phyloP scores from a whole-genome alignment of 2,329 filamentous ascomycete species.

The Ophiognomonia clavigignenti-juglandacearum region DNA sequence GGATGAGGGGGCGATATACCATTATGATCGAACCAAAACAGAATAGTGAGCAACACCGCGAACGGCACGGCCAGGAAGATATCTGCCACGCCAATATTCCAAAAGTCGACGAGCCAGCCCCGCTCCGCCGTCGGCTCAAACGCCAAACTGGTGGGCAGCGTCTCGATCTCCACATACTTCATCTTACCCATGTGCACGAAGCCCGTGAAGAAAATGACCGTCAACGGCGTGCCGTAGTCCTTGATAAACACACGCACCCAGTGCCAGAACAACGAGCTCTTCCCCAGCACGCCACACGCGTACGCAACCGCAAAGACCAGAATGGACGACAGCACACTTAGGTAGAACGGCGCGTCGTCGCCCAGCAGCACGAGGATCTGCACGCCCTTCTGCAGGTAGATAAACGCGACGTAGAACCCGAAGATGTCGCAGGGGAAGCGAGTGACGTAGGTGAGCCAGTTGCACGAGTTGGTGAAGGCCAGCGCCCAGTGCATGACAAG shows the following conservation, averaged over 20 bases:
- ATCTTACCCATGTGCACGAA: conserved; percentile 86
- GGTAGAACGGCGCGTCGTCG: conserved; percentile 62
- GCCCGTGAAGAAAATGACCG: conserved; percentile 82
- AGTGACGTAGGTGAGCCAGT: conserved; percentile 83
- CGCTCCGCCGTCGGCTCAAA: conserved; percentile 74
- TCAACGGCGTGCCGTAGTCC: conserved; percentile 82
- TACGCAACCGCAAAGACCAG: conserved; percentile 77
- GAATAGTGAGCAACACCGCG: conserved; percentile 72
- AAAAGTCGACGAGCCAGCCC: conserved; percentile 76
- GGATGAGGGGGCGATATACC: conserved; percentile 39
- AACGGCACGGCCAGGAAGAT: conserved; percentile 86
- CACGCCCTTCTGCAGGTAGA: conserved; percentile 87
- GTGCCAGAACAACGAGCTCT: conserved; percentile 67
- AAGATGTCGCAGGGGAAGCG: conserved; percentile 92
- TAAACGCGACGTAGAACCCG: conserved; percentile 87
- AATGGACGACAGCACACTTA: conserved; percentile 71
- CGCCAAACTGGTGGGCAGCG: conserved; percentile 68
- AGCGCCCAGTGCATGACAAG: conserved; percentile 80
- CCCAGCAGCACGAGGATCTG: conserved; percentile 79
- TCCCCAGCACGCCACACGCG: conserved; percentile 65
- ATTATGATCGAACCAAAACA: conserved; percentile 91
- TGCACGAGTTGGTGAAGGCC: conserved; percentile 81
- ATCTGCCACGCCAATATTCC: conserved; percentile 67
- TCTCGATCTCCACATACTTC: conserved; percentile 62
- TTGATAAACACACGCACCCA: conserved; percentile 77